Percentiles rank a stretch among this genome's conserved stretches.
Evolutionary conservation across 1,139 yeast species (phyloP).

Genomic region (Geotrichum restrictum): DNA sequence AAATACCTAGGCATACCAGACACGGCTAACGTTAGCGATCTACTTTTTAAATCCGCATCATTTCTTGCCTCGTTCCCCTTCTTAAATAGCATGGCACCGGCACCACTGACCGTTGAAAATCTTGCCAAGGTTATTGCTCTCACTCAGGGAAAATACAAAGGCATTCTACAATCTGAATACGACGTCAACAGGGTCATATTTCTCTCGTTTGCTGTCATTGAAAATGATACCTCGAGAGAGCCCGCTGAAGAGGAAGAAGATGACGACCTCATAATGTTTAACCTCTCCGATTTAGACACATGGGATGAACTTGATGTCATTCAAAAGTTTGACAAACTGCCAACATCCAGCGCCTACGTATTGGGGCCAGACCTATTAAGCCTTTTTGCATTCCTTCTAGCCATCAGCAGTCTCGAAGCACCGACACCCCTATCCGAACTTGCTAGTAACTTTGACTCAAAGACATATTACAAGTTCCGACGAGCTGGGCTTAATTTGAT

Average conservation of each 20-base stretch:
- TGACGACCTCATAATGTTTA: slow-evolving; percentile 26
- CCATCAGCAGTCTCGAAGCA: slow-evolving; percentile 25
- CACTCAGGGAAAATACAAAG: slow-evolving; percentile 38
- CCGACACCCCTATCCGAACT: slow-evolving; percentile 19
- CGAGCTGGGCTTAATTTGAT: slow-evolving; percentile 24
- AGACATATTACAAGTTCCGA: slow-evolving; percentile 19
- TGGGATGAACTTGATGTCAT: slow-evolving; percentile 37
- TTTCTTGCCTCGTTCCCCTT: slow-evolving; percentile 47
- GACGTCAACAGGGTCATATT: slow-evolving; percentile 42
- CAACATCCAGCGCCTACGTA: slow-evolving; percentile 20
- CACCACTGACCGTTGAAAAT: slow-evolving; percentile 43
- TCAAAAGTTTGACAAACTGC: slow-evolving; percentile 18
- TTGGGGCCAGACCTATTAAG: slow-evolving; percentile 29
- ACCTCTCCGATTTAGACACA: slow-evolving; percentile 26
- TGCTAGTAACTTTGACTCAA: slow-evolving; percentile 19
- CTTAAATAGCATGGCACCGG: slow-evolving; percentile 35
- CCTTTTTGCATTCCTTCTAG: slow-evolving; percentile 30
- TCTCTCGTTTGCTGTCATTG: slow-evolving; percentile 39
- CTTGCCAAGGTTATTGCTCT: slow-evolving; percentile 45
- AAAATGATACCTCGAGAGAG: slow-evolving; percentile 17
- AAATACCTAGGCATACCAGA: slow-evolving; percentile 32
- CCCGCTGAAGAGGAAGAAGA: slow-evolving; percentile 5
- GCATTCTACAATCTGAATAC: slow-evolving; percentile 37
- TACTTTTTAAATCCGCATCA: slow-evolving; percentile 38
- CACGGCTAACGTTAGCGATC: slow-evolving; percentile 32